Evolutionary conservation across 768 basidiomycete species (phyloP), one percentile per base, ranked within the genome.

Genomic region (Pleurotus tuber-regium): DNA sequence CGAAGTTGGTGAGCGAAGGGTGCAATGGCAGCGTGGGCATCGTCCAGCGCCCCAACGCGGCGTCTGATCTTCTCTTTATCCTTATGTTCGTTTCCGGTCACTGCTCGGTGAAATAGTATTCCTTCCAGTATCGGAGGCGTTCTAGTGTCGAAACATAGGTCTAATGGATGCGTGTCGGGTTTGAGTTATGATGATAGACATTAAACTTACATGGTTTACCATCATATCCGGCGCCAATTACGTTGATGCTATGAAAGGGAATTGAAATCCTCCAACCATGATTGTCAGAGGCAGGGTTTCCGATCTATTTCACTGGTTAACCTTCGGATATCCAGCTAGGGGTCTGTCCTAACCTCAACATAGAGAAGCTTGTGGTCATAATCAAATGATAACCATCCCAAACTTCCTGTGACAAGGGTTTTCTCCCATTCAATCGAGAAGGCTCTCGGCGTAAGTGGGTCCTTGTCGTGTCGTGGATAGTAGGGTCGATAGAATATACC

Each of bases 401-500:
- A 71, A 29, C 79, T 74, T 9, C 71, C 55, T 6, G 59, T 54
- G 33, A 67, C 63, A 53, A 79, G 83, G 35, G 79, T 69, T 33
- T 73, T 66, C 50, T 86, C 79, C 77, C 82, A 89, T 65, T 92
- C 90, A 3, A 83, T 68, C 0, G 87, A 90, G 62, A 87, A 92
- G 2, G 73, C 70, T 7, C 82, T 78, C 14, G 73, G 64, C 14
- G 59, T 58, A 38, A 66, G 65, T 6, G 61, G 67, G 6, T 55
- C 59, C 59, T 63, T 48, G 47, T 63, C 60, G 56, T 50, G 57
- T 29, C 57, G 30, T 30, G 68, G 63, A 60, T 72, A 66, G 28
- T 53, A 60, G 6, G 68, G 61, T 26, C 74, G 71, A 58, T 78
- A 81, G 61, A 78, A 79, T 26, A 77, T 57, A 19, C 89, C 89